Percentiles rank a stretch among this genome's conserved stretches.
Evolutionary conservation across 129 eudicot genomes (phyloP).

Genomic region (Flaveria linearis): DNA sequence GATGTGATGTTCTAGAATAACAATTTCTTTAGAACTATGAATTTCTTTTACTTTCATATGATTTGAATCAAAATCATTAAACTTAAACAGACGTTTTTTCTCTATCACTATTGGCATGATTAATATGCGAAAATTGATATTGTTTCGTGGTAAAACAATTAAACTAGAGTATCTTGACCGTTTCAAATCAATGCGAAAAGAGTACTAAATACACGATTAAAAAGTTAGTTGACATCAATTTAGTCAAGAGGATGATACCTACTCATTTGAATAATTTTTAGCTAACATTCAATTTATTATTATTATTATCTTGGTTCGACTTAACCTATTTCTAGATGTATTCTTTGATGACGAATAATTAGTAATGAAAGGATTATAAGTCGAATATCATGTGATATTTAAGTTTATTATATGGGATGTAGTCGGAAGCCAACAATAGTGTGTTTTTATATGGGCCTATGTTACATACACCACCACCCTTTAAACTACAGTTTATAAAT

Average conservation of each 20-base stretch:
- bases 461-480: no score
- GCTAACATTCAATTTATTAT: conserved; percentile 4
- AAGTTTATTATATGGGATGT: no score
- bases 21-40: background rate
- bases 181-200: conserved; percentile 24
- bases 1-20: background rate
- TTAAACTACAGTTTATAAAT: no score
- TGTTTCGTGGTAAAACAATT: background rate
- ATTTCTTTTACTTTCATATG: no score
- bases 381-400: no score
- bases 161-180: conserved; percentile 13
- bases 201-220: conserved; percentile 24
- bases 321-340: background rate
- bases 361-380: no score
- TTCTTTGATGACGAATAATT: background rate
- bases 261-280: conserved; percentile 22
- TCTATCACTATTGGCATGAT: no score
- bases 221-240: conserved; percentile 14
- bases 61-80: no score
- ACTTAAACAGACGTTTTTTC: no score
- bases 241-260: conserved; percentile 22
- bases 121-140: conserved; percentile 7
- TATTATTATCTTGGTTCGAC: background rate
- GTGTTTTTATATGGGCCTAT: no score
- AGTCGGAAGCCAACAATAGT: no score